These are phyloP conservation scores for Pilatotrama ljubarskyi DNA, from an alignment of 768 basidiomycete genomes.

Conservation along the genomic window DNA sequence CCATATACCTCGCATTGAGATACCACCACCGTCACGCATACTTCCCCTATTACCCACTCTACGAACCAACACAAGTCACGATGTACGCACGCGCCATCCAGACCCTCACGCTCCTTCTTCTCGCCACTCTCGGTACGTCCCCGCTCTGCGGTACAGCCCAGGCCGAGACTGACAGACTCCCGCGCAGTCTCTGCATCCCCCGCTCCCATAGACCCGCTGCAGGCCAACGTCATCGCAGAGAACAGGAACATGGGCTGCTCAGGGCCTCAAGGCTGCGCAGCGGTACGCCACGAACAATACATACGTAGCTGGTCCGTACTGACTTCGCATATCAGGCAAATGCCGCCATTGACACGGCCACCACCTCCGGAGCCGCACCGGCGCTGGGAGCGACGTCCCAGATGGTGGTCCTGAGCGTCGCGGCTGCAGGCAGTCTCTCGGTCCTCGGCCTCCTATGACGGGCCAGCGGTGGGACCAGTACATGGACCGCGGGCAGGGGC, in stretches of 20 bases:
- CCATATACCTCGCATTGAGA: conserved; percentile 11
- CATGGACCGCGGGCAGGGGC: not conserved
- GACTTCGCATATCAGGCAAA: not conserved
- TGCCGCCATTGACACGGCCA: not conserved
- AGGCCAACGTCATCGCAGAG: conserved; percentile 15
- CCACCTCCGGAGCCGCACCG: conserved; percentile 1
- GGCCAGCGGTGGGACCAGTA: too few species aligned
- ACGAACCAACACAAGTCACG: not conserved
- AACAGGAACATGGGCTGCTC: conserved; percentile 12
- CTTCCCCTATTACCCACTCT: not conserved
- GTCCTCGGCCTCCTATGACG: conserved; percentile 8
- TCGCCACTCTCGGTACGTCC: conserved; percentile 6
- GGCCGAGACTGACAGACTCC: not conserved
- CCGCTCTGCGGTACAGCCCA: too few species aligned
- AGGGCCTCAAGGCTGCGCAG: conserved; percentile 10
- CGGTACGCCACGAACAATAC: not conserved
- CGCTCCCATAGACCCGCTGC: conserved; percentile 14
- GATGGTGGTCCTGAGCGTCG: not conserved
- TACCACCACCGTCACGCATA: not conserved
- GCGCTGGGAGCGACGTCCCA: not conserved
- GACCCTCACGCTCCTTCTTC: conserved; percentile 13
- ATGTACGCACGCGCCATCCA: conserved; percentile 12
- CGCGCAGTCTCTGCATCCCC: conserved; percentile 10
- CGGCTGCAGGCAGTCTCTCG: conserved; percentile 1
- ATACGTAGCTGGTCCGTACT: not conserved